phyloP scores from a whole-genome alignment of 768 basidiomycete genomes.

The Crassisporium funariophilum region DNA sequence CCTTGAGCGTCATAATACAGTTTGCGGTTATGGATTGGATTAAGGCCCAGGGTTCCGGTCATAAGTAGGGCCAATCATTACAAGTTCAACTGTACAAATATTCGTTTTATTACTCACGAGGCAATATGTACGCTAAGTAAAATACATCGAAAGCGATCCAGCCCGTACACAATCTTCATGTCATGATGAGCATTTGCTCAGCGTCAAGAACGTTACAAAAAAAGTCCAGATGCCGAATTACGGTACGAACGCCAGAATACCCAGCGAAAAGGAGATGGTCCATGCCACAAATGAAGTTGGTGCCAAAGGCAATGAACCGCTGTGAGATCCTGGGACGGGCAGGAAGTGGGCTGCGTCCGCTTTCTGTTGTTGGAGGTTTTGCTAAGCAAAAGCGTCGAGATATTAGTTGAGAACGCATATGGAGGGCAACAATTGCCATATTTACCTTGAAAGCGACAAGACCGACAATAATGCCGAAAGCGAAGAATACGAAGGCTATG shows the following conservation, averaged over 20 bases:
- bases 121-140: no score
- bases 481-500: conserved; percentile 73
- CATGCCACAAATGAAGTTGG: conserved; percentile 8
- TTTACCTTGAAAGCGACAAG: conserved; percentile 79
- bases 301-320: conserved; percentile 11
- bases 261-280: conserved; percentile 1
- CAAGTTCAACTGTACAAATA: no score
- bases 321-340: conserved; percentile 36
- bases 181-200: no score
- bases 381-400: conserved; percentile 34
- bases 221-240: not conserved
- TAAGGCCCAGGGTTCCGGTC: no score
- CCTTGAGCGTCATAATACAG: no score
- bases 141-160: no score
- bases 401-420: not conserved
- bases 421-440: conserved; percentile 1
- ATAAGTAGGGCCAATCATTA: no score
- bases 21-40: no score
- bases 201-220: no score
- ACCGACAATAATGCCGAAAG: conserved; percentile 74
- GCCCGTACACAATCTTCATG: no score
- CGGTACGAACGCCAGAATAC: not conserved
- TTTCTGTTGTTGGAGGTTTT: conserved; percentile 61
- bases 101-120: no score
- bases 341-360: conserved; percentile 56